These are phyloP conservation scores for Alternaria tenuissima DNA, from an alignment of 2,329 filamentous ascomycete genomes.

Conservation along the genomic window DNA sequence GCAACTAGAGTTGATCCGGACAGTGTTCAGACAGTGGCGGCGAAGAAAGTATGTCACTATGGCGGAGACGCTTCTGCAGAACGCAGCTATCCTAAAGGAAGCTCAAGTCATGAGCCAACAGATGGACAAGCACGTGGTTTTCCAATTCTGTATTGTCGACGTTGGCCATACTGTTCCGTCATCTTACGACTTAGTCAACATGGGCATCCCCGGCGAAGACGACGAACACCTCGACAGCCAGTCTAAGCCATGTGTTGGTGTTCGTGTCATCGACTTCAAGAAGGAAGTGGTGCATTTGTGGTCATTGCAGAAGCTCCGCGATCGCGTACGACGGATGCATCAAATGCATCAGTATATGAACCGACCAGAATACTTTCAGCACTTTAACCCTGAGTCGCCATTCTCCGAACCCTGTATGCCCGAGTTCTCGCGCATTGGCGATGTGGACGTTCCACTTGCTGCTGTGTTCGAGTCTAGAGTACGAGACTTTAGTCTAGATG, in stretches of 20 bases:
- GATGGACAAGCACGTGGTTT: slow-evolving; percentile 89
- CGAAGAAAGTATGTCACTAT: slow-evolving; percentile 88
- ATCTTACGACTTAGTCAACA: slow-evolving; percentile 95
- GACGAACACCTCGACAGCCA: slow-evolving; percentile 82
- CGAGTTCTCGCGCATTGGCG: slow-evolving; percentile 89
- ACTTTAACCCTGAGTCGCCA: slow-evolving; percentile 90
- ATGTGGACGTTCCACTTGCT: slow-evolving; percentile 88
- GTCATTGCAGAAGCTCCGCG: slow-evolving; percentile 91
- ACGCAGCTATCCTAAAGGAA: slow-evolving; percentile 88
- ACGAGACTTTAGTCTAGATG: slow-evolving; percentile 91
- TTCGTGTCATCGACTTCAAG: slow-evolving; percentile 91
- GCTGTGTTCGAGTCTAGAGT: slow-evolving; percentile 95
- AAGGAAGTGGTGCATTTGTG: slow-evolving; percentile 87
- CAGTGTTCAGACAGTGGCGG: slow-evolving; percentile 77
- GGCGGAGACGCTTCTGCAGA: slow-evolving; percentile 89
- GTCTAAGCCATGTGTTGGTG: slow-evolving; percentile 87
- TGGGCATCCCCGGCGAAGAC: slow-evolving; percentile 86
- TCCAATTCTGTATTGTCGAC: slow-evolving; percentile 94
- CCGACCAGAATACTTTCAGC: slow-evolving; percentile 91
- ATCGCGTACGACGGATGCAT: slow-evolving; percentile 88
- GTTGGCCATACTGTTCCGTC: slow-evolving; percentile 87
- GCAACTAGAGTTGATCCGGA: slow-evolving; percentile 75
- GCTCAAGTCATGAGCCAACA: slow-evolving; percentile 98
- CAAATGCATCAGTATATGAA: slow-evolving; percentile 98
- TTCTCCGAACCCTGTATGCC: slow-evolving; percentile 92